These are phyloP conservation scores for Pelargonium australe DNA, from an alignment of 441 rosid genomes.

Conservation along the genomic window DNA sequence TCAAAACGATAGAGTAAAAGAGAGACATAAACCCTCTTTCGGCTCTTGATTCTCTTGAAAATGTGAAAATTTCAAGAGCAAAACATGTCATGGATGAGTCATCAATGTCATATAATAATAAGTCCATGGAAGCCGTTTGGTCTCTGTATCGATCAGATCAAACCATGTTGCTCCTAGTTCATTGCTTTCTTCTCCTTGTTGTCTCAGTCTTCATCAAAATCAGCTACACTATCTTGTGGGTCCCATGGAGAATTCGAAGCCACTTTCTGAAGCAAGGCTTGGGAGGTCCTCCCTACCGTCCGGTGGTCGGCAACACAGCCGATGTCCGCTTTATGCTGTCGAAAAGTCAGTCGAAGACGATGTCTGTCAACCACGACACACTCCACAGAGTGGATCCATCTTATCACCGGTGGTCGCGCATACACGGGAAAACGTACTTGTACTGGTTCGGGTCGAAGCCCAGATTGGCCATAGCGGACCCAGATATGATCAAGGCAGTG, in stretches of 20 bases:
- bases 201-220: not conserved
- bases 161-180: too few relatives aligned
- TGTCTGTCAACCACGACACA: slow-evolving; percentile 25
- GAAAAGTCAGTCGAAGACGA: slow-evolving; percentile 35
- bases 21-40: too few relatives aligned
- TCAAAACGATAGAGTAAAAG: too few relatives aligned
- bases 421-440: slow-evolving; percentile 44
- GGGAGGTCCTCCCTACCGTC: slow-evolving; percentile 45
- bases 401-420: slow-evolving; percentile 41
- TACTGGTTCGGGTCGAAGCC: slow-evolving; percentile 66
- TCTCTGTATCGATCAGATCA: too few relatives aligned
- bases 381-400: slow-evolving; percentile 39
- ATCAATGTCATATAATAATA: too few relatives aligned
- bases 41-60: too few relatives aligned
- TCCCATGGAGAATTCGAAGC: slow-evolving; percentile 43
- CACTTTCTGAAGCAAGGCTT: slow-evolving; percentile 41
- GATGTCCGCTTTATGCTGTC: slow-evolving; percentile 36
- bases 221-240: slow-evolving; percentile 24
- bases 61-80: too few relatives aligned
- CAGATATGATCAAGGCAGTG: slow-evolving; percentile 44
- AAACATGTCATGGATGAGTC: too few relatives aligned
- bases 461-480: slow-evolving; percentile 45
- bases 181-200: not conserved
- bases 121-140: too few relatives aligned
- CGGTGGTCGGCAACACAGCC: slow-evolving; percentile 41